A percentile compares a stretch with the other conserved stretches of the same genome.
Conservation (phyloP, 2,329 filamentous ascomycete species). For the Trichoderma guizhouense region DNA sequence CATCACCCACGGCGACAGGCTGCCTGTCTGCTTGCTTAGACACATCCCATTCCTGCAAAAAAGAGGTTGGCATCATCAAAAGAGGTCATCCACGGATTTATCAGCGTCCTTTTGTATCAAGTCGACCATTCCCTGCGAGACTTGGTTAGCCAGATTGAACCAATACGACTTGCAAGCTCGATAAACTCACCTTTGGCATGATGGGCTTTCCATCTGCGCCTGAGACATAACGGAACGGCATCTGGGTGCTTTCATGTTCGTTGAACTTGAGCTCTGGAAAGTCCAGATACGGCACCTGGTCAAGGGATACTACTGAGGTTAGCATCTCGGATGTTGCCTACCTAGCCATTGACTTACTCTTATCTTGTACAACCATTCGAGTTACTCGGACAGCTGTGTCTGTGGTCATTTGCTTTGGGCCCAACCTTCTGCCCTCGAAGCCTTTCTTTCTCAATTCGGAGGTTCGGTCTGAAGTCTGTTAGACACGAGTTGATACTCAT, state of each 20-base stretch:
- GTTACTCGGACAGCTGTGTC: conserved; percentile 96
- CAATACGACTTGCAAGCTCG: no score
- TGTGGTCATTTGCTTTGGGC: conserved; percentile 96
- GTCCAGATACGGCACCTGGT: conserved; percentile 78
- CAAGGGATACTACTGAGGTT: conserved; percentile 61
- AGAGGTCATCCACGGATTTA: conserved; percentile 82
- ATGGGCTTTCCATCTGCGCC: conserved; percentile 71
- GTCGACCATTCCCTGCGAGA: conserved; percentile 79
- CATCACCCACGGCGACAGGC: background rate
- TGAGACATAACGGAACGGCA: conserved; percentile 96
- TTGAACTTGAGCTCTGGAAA: conserved; percentile 86
- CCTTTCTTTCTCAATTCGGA: conserved; percentile 94
- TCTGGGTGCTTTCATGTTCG: conserved; percentile 89
- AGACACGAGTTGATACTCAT: background rate
- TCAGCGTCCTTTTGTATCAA: conserved; percentile 91
- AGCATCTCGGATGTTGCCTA: background rate
- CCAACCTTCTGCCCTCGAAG: conserved; percentile 80
- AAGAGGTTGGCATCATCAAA: conserved; percentile 44
- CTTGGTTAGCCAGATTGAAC: conserved; percentile 24
- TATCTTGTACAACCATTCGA: conserved; percentile 79
- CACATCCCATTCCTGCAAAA: background rate
- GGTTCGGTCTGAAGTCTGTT: conserved; percentile 68
- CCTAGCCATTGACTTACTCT: conserved; percentile 54
- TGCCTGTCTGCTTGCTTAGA: background rate
- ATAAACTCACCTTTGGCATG: conserved; percentile 75